Conservation (phyloP, 202 grass and related monocot genomes). For the Dendrocalamus latiflorus region DNA sequence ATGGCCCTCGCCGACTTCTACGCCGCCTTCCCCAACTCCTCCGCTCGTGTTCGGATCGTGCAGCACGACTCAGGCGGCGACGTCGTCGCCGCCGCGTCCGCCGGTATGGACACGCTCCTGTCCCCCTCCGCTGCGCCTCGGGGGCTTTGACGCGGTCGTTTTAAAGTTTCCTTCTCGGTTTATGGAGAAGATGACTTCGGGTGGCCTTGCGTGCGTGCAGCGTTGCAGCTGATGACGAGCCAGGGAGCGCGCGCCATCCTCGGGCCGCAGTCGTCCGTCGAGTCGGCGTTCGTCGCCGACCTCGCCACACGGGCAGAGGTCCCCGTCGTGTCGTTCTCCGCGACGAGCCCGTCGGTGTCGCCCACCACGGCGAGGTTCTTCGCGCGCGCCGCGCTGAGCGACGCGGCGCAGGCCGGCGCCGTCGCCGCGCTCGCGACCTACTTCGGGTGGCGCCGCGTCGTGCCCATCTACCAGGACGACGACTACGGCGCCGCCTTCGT, state of each 20-base stretch:
- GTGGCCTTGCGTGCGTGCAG: slow-evolving; percentile 22
- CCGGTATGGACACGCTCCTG: slow-evolving; percentile 29
- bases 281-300: slow-evolving; percentile 60
- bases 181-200: not conserved
- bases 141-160: too few relatives aligned
- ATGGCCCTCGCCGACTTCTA: slow-evolving; percentile 77
- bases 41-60: slow-evolving; percentile 24
- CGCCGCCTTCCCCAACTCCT: slow-evolving; percentile 28
- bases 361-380: slow-evolving; percentile 40
- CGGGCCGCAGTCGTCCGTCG: slow-evolving; percentile 52
- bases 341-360: slow-evolving; percentile 72
- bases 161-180: not conserved
- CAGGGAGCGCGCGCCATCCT: slow-evolving; percentile 66
- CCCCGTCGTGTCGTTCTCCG: slow-evolving; percentile 65
- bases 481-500: slow-evolving; percentile 77
- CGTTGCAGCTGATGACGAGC: slow-evolving; percentile 55
- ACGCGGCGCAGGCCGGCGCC: slow-evolving; percentile 43
- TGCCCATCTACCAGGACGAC: slow-evolving; percentile 70
- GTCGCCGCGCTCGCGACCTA: slow-evolving; percentile 44
- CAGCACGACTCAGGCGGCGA: slow-evolving; percentile 33
- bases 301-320: slow-evolving; percentile 55
- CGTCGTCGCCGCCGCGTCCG: slow-evolving; percentile 55
- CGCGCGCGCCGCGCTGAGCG: slow-evolving; percentile 50
- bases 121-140: not conserved
- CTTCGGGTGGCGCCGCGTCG: slow-evolving; percentile 68